Conservation (phyloP, 139 green algal genomes). For the Edaphochlamys debaryana region DNA sequence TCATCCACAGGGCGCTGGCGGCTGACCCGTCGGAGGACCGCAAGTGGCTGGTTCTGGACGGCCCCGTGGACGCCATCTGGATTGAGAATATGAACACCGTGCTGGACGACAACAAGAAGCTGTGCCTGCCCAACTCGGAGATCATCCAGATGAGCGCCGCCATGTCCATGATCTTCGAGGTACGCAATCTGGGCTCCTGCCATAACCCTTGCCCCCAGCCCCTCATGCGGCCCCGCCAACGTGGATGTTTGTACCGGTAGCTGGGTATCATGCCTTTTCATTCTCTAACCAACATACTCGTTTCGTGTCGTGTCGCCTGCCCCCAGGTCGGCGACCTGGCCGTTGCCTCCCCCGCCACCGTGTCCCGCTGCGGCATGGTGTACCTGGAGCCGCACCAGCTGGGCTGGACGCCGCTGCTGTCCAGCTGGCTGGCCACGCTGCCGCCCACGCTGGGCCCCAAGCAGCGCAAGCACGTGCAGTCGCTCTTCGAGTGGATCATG, state of each 20-base stretch:
- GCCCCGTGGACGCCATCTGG: constrained; percentile 87
- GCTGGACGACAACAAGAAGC: constrained; percentile 91
- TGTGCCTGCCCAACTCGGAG: constrained; percentile 85
- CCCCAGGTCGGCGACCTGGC: constrained; percentile 79
- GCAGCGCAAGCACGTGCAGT: constrained; percentile 52
- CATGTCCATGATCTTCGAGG: constrained; percentile 92
- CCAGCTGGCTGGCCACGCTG: constrained; percentile 67
- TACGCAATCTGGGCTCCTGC: too few relatives aligned
- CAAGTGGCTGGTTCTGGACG: constrained; percentile 82
- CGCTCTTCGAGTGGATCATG: constrained; percentile 75
- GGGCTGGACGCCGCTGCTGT: constrained; percentile 75
- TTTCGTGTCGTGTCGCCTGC: too few relatives aligned
- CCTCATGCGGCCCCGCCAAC: too few relatives aligned
- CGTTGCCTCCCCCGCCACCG: constrained; percentile 81
- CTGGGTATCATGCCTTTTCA: too few relatives aligned
- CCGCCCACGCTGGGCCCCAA: constrained; percentile 48
- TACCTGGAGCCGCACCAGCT: constrained; percentile 84
- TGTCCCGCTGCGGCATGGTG: constrained; percentile 86
- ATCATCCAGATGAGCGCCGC: constrained; percentile 87
- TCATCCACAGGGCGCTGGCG: constrained; percentile 38
- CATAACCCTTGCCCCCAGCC: too few relatives aligned
- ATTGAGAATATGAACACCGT: constrained; percentile 94
- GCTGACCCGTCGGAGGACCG: constrained; percentile 61
- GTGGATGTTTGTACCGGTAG: too few relatives aligned
- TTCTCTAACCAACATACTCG: too few relatives aligned